Conservation (phyloP, 768 basidiomycete genomes). For the Dictyophora rubrovolvata region DNA sequence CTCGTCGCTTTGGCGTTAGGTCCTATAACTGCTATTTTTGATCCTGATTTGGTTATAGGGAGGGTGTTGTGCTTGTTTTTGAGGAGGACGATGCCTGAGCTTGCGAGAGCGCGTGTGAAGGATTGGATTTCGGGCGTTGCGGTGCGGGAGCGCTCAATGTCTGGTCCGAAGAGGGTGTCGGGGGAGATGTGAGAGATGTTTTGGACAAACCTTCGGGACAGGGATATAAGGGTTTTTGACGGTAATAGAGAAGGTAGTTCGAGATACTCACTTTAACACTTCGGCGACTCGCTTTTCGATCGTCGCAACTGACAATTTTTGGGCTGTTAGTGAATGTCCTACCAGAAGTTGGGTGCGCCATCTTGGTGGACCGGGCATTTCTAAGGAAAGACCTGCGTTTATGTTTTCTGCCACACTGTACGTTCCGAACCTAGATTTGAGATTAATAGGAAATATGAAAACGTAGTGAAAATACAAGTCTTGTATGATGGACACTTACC, state of each 20-base stretch:
- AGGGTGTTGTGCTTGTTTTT: conserved; percentile 53
- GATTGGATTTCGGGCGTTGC: conserved; percentile 16
- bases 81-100: conserved; percentile 62
- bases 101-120: conserved; percentile 59
- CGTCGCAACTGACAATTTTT: conserved; percentile 56
- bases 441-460: neutral
- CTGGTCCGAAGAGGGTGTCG: conserved; percentile 64
- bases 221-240: neutral
- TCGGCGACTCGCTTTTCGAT: conserved; percentile 57
- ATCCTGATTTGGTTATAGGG: conserved; percentile 30
- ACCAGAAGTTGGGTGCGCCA: conserved; percentile 66
- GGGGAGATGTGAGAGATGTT: conserved; percentile 54
- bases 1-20: conserved; percentile 56
- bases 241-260: neutral
- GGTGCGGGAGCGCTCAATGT: conserved; percentile 36
- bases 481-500: conserved; percentile 31
- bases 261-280: conserved; percentile 37
- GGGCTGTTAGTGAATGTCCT: conserved; percentile 43
- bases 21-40: conserved; percentile 62
- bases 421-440: conserved; percentile 47
- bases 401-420: conserved; percentile 55
- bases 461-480: neutral
- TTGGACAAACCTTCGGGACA: conserved; percentile 40
- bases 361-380: conserved; percentile 71
- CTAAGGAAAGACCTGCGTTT: conserved; percentile 73